phyloP scores from a whole-genome alignment of 208 protist genomes.

The Trypanosoma cruzi region DNA sequence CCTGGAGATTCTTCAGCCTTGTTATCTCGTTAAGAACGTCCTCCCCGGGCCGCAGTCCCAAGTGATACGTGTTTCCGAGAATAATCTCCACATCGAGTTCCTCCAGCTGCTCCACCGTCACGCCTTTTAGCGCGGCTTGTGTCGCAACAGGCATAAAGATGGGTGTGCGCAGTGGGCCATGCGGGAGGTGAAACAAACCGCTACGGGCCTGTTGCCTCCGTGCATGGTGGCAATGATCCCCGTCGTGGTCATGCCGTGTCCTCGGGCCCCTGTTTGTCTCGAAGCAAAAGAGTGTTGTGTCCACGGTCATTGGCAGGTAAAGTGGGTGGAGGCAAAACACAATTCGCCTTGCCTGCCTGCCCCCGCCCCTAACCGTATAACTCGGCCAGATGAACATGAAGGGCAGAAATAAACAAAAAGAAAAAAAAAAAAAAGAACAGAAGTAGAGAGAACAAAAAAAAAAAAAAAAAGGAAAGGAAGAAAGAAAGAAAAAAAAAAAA shows the following conservation, averaged over 20 bases:
- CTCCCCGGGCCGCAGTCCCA: constrained; percentile 95
- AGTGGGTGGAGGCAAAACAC: background rate
- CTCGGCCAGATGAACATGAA: too few species aligned
- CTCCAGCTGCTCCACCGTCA: constrained; percentile 94
- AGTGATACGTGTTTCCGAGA: constrained; percentile 99
- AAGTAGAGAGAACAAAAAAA: too few species aligned
- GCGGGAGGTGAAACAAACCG: constrained; percentile 91
- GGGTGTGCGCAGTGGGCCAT: constrained; percentile 90
- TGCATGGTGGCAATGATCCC: background rate
- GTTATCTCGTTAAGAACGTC: constrained; percentile 79
- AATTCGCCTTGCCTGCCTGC: background rate
- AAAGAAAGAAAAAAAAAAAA: background rate
- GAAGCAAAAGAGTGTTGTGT: constrained; percentile 64
- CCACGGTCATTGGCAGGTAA: background rate
- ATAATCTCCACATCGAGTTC: constrained; percentile 96
- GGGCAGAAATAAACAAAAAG: too few species aligned
- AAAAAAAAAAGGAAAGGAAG: background rate
- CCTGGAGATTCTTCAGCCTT: constrained; percentile 55
- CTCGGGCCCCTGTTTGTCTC: constrained; percentile 56
- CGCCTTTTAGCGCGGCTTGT: constrained; percentile 97
- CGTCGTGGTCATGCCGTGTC: background rate
- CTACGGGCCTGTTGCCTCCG: constrained; percentile 54
- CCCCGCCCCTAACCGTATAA: background rate
- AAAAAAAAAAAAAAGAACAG: too few species aligned
- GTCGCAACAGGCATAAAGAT: constrained; percentile 99